Conservation (phyloP, 208 protist species). For the Angomonas desouzai region DNA sequence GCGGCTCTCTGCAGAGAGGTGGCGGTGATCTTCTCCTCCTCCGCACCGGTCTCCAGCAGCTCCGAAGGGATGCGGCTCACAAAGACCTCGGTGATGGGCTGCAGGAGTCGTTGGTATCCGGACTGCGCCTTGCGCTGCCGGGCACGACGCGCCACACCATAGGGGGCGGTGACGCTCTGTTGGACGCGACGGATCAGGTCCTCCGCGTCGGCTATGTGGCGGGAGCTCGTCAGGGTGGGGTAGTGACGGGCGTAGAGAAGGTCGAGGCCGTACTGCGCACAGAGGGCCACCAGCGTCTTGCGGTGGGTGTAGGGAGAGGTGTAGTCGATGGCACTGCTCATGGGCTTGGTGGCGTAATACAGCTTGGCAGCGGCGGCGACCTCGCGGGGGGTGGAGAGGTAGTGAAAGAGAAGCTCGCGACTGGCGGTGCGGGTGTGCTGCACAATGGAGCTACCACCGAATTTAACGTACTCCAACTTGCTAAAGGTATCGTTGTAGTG, state of each 20-base stretch:
- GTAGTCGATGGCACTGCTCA: conserved; percentile 74
- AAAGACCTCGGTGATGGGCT: conserved; percentile 30
- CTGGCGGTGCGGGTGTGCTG: conserved; percentile 72
- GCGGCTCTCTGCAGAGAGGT: not conserved
- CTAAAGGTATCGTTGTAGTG: conserved; percentile 68
- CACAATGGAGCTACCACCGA: conserved; percentile 57
- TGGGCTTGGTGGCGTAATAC: conserved; percentile 82
- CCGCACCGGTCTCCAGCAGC: conserved; percentile 42
- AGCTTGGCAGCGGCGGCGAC: conserved; percentile 67
- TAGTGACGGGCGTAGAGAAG: conserved; percentile 60
- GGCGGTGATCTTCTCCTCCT: conserved; percentile 12
- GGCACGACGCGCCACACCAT: conserved; percentile 57
- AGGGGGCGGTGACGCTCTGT: conserved; percentile 26
- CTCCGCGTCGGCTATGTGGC: conserved; percentile 64
- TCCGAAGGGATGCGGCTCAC: conserved; percentile 35
- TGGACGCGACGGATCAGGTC: conserved; percentile 37
- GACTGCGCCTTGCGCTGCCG: conserved; percentile 18
- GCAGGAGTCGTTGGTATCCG: conserved; percentile 34
- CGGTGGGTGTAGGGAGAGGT: conserved; percentile 76
- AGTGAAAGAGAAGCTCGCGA: conserved; percentile 71
- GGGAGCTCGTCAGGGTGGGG: conserved; percentile 52
- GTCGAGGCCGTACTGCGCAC: conserved; percentile 59
- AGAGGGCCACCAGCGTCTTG: conserved; percentile 51
- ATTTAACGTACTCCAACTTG: conserved; percentile 81
- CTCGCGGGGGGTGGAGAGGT: conserved; percentile 56